phyloP scores from a whole-genome alignment of 805 yeast species.

The Nematodospora valgi region DNA sequence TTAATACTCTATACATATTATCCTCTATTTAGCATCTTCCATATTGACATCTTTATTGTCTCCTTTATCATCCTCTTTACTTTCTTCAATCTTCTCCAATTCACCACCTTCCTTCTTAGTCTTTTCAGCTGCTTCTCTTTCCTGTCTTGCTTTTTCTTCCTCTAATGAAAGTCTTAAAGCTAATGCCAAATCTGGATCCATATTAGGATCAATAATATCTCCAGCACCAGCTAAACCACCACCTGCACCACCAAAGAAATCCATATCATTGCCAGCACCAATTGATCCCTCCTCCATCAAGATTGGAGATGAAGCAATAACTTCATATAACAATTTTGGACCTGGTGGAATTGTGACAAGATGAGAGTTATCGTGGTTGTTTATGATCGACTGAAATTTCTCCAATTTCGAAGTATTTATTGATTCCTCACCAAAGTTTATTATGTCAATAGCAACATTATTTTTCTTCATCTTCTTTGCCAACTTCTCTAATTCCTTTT shows the following conservation, averaged over 20 bases:
- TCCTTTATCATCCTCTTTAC: slow-evolving; percentile 15
- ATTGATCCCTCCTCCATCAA: slow-evolving; percentile 55
- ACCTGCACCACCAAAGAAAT: slow-evolving; percentile 31
- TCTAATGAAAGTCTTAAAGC: slow-evolving; percentile 92
- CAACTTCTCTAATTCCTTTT: slow-evolving; percentile 71
- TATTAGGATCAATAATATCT: slow-evolving; percentile 66
- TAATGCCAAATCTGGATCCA: slow-evolving; percentile 96
- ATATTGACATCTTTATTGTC: slow-evolving; percentile 16
- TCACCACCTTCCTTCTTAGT: slow-evolving; percentile 19
- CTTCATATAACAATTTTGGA: slow-evolving; percentile 78
- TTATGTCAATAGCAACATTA: slow-evolving; percentile 81
- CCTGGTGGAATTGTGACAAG: slow-evolving; percentile 87
- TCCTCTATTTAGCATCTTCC: slow-evolving; percentile 13
- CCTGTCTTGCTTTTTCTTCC: slow-evolving; percentile 91
- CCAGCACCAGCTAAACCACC: slow-evolving; percentile 45
- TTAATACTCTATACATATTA: too few species aligned
- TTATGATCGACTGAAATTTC: slow-evolving; percentile 69
- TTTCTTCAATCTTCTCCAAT: slow-evolving; percentile 32
- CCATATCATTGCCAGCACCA: slow-evolving; percentile 39
- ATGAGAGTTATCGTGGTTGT: slow-evolving; percentile 75
- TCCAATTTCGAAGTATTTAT: slow-evolving; percentile 75
- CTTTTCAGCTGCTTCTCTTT: slow-evolving; percentile 52
- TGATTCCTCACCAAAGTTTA: slow-evolving; percentile 88
- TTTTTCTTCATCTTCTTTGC: slow-evolving; percentile 94
- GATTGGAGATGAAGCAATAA: slow-evolving; percentile 71